Conservation (phyloP, 2,329 filamentous ascomycete genomes). For the Coniochaeta sp. region DNA sequence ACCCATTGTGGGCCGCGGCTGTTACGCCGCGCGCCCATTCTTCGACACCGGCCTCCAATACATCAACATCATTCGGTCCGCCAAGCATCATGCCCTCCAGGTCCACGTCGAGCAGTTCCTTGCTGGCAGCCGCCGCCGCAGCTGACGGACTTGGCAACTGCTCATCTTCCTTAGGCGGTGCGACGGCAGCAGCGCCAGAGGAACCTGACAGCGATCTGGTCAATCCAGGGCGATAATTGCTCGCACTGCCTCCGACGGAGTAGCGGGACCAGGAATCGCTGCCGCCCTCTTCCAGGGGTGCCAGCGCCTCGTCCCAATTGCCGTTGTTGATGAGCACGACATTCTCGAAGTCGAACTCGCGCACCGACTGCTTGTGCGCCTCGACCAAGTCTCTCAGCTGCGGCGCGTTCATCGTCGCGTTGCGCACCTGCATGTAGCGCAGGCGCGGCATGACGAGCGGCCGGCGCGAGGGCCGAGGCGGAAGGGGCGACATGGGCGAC, state of each 20-base stretch:
- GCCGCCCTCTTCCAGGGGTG: constrained; percentile 51
- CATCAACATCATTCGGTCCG: constrained; percentile 19
- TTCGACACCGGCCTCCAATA: constrained; percentile 18
- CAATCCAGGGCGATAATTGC: constrained; percentile 17
- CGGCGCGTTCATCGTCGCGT: constrained; percentile 61
- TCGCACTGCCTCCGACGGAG: constrained; percentile 22
- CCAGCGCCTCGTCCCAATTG: constrained; percentile 77
- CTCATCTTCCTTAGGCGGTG: constrained; percentile 20
- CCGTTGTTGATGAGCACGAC: constrained; percentile 61
- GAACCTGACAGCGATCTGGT: constrained; percentile 9
- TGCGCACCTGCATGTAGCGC: constrained; percentile 62
- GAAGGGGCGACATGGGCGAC: constrained; percentile 56
- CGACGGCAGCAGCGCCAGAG: constrained; percentile 8
- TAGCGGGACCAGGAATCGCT: constrained; percentile 34
- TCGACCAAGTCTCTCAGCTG: constrained; percentile 66
- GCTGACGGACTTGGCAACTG: constrained; percentile 41
- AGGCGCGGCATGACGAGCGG: constrained; percentile 61
- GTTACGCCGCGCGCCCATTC: constrained; percentile 19
- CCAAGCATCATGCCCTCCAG: constrained; percentile 30
- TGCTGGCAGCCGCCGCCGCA: constrained; percentile 45
- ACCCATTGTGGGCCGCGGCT: constrained; percentile 6
- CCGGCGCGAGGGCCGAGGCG: constrained; percentile 38
- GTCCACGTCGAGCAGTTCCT: constrained; percentile 37
- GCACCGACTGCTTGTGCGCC: constrained; percentile 59
- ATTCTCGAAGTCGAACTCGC: constrained; percentile 75